A percentile compares a stretch with the other conserved stretches of the same genome.
phyloP scores from a whole-genome alignment of 1,139 yeast genomes.

The Lodderomyces theae region DNA sequence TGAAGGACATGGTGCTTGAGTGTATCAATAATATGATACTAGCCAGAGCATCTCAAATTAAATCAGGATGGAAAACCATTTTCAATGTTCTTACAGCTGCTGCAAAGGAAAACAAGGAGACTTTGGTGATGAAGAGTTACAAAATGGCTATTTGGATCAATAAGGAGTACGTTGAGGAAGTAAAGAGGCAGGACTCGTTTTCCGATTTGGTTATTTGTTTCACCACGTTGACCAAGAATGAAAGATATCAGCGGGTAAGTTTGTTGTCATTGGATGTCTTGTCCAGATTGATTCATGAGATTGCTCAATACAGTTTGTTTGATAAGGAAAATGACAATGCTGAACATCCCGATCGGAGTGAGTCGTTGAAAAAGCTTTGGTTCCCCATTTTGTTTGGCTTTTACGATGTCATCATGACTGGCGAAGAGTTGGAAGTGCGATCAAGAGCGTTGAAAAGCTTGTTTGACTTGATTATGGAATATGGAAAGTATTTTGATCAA shows the following conservation, averaged over 20 bases:
- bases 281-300: slow-evolving; percentile 57
- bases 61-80: slow-evolving; percentile 94
- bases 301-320: slow-evolving; percentile 43
- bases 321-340: slow-evolving; percentile 15
- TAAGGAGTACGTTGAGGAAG: slow-evolving; percentile 58
- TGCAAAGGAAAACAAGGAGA: slow-evolving; percentile 54
- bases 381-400: slow-evolving; percentile 83
- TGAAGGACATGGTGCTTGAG: slow-evolving; percentile 86
- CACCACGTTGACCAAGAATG: slow-evolving; percentile 81
- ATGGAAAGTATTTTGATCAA: slow-evolving; percentile 72
- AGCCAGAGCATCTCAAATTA: slow-evolving; percentile 70
- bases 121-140: slow-evolving; percentile 61
- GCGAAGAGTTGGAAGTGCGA: slow-evolving; percentile 91
- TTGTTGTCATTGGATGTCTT: slow-evolving; percentile 80
- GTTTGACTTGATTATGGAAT: slow-evolving; percentile 76
- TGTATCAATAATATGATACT: slow-evolving; percentile 84
- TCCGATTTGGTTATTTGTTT: slow-evolving; percentile 72
- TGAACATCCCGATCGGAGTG: slow-evolving; percentile 26
- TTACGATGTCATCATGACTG: slow-evolving; percentile 87
- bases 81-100: slow-evolving; percentile 72
- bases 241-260: slow-evolving; percentile 74
- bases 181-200: slow-evolving; percentile 73
- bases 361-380: slow-evolving; percentile 52
- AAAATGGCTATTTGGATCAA: slow-evolving; percentile 63
- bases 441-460: slow-evolving; percentile 80